Evolutionary conservation across 2,329 filamentous ascomycete genomes (phyloP), one percentile per base, ranked within the genome.

Genomic region (Diaporthe citrichinensis): DNA sequence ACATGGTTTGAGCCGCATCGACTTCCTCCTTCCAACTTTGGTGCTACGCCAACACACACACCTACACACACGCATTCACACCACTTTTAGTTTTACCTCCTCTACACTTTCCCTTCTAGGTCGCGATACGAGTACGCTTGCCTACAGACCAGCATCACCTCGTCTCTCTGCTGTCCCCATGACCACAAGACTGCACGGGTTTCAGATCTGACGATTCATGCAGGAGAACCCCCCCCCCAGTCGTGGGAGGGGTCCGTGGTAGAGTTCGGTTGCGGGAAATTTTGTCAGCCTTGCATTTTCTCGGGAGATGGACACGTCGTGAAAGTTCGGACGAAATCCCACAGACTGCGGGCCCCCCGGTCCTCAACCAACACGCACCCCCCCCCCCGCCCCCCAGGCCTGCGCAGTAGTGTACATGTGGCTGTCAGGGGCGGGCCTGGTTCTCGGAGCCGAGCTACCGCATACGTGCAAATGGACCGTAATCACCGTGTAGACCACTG

Each of bases 1-100:
- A 77, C 76, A 77, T 77, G 76, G 73, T 71, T 77, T 77, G 73
- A 77, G 76, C 76, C 76, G 76, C 76, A 77, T 77, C 76, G 59
- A 73, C 71, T 51, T 73, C 71, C 71, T 65, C 34, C 59, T 65
- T 65, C 46, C 58, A 39, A 62, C 31, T 55, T 46, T n/a, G 46
- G 46, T 44, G 28, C 44, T 28, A 59, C 53, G 39, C 41, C 12
- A 17, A 31, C 36, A 41, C 58, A 17, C 58, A 41, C 34, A 61
- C 20, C 8, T 20, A 71, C 41, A 8, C 25, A 14, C 41, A 17
- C 36, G 28, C 46, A 31, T 53, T 34, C 25, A 44, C 41, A 36
- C 55, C 55, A 58, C 55, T 28, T 61, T 41, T 28, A 28, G 15
- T 28, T 41, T 7, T 23, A 34, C 23, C 9, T 23, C 36, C 39